Evolutionary conservation across 1,139 yeast genomes (phyloP).

Genomic region (Suhomyces ambrosiae): DNA sequence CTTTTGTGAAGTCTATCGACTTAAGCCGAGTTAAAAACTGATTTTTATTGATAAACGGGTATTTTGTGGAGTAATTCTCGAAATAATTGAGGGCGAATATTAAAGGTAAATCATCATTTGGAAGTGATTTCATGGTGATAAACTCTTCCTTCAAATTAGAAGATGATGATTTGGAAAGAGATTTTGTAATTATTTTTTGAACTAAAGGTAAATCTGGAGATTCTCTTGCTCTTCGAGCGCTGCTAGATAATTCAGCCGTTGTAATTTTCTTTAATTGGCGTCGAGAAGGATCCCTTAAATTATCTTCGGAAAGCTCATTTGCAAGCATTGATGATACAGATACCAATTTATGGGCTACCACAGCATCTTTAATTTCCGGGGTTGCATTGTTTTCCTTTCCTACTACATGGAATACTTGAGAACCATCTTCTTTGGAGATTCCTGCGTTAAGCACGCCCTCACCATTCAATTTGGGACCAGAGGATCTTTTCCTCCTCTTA

Average conservation of each 20-base stretch:
- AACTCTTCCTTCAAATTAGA: constrained; percentile 37
- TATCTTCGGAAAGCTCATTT: constrained; percentile 9
- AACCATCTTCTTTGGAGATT: constrained; percentile 5
- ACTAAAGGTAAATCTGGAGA: constrained; percentile 10
- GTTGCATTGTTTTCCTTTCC: constrained; percentile 2
- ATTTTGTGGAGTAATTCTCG: constrained; percentile 38
- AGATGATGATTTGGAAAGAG: constrained; percentile 8
- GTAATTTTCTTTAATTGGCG: constrained; percentile 11
- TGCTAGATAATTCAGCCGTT: constrained; percentile 12
- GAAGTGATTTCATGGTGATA: constrained; percentile 37
- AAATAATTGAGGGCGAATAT: constrained; percentile 38
- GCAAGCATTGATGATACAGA: constrained; percentile 19
- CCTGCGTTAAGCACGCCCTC: constrained; percentile 9
- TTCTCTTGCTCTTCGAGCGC: constrained; percentile 13
- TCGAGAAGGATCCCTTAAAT: constrained; percentile 1
- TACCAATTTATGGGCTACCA: constrained; percentile 16
- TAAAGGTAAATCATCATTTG: constrained; percentile 31
- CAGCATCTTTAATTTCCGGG: constrained; percentile 1
- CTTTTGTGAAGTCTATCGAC: constrained; percentile 34
- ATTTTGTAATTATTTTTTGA: constrained; percentile 11
- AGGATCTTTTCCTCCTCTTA: constrained; percentile 25
- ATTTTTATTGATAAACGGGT: constrained; percentile 38
- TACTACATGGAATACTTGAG: constrained; percentile 7
- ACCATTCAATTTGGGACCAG: constrained; percentile 6
- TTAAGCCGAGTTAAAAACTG: constrained; percentile 25